A percentile compares a stretch with the other conserved stretches of the same genome.
Evolutionary conservation across 2,329 filamentous ascomycete genomes (phyloP).

Genomic region (Ophiognomonia clavigignenti-juglandacearum): DNA sequence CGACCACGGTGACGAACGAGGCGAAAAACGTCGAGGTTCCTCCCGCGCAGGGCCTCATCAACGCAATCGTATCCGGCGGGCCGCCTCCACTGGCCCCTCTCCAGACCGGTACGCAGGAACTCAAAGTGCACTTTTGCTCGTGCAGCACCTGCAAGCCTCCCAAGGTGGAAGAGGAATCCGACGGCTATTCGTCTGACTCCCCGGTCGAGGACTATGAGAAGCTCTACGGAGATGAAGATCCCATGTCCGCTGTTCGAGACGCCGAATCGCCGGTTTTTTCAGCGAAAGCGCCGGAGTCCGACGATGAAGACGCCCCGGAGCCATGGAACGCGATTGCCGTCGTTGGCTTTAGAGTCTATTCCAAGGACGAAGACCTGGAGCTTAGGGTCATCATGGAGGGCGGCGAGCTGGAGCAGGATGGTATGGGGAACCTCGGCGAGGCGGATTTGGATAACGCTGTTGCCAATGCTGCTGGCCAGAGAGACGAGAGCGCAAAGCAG

Average conservation of each 20-base stretch:
- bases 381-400: conserved; percentile 53
- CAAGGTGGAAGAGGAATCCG: conserved; percentile 33
- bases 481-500: conserved; percentile 17
- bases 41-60: conserved; percentile 11
- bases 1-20: conserved; percentile 17
- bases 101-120: background rate
- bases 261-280: conserved; percentile 29
- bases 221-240: conserved; percentile 55
- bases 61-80: conserved; percentile 17
- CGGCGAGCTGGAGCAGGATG: conserved; percentile 46
- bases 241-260: conserved; percentile 45
- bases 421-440: conserved; percentile 53
- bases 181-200: conserved; percentile 54
- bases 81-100: conserved; percentile 13
- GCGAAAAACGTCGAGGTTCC: conserved; percentile 31
- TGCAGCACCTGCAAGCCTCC: conserved; percentile 5
- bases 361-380: conserved; percentile 48
- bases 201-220: conserved; percentile 56
- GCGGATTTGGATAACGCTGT: conserved; percentile 54
- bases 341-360: conserved; percentile 57
- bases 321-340: conserved; percentile 62
- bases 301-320: conserved; percentile 49
- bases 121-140: conserved; percentile 7
- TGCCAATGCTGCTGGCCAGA: conserved; percentile 47
- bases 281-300: conserved; percentile 37